Evolutionary conservation across 2,329 filamentous ascomycete species (phyloP).

Genomic region (Mycosphaerella sp.): DNA sequence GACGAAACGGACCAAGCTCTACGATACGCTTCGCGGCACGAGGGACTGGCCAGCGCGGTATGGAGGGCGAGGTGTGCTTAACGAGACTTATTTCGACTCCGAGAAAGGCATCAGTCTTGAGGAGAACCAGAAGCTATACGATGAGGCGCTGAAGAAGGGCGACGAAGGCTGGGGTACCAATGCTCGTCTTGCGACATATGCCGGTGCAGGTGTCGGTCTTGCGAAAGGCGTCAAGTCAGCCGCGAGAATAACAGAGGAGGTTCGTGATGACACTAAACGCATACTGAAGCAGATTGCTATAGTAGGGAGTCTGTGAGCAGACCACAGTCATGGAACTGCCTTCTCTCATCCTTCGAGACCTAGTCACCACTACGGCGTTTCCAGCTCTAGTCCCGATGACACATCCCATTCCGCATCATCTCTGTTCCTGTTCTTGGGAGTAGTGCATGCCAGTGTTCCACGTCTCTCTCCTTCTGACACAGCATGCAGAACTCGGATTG

Average conservation of each 20-base stretch:
- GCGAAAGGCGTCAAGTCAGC: constrained; percentile 48
- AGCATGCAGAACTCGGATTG: too few species aligned
- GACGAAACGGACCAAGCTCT: constrained; percentile 48
- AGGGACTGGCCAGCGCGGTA: constrained; percentile 53
- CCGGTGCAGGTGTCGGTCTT: constrained; percentile 56
- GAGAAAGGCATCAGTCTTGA: constrained; percentile 37
- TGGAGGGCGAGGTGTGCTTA: constrained; percentile 54
- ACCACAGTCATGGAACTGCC: background rate
- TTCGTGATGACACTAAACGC: constrained; percentile 37
- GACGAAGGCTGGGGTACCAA: constrained; percentile 49
- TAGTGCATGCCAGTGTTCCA: too few species aligned
- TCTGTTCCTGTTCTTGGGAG: too few species aligned
- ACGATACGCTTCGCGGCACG: constrained; percentile 51
- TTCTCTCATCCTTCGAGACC: background rate
- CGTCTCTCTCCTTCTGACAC: too few species aligned
- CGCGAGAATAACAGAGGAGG: constrained; percentile 47
- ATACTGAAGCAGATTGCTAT: constrained; percentile 28
- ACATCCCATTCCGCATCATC: background rate
- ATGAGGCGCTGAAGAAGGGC: constrained; percentile 46
- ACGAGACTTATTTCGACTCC: constrained; percentile 46
- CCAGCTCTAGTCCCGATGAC: too few species aligned
- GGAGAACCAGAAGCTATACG: constrained; percentile 43
- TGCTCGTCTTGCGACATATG: constrained; percentile 56
- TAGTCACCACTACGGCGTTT: background rate
- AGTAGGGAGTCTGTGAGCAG: background rate